A percentile compares a stretch with the other conserved stretches of the same genome.
These are phyloP conservation scores for Zygosaccharomyces lentus DNA, from an alignment of 805 yeast species.

Conservation along the genomic window DNA sequence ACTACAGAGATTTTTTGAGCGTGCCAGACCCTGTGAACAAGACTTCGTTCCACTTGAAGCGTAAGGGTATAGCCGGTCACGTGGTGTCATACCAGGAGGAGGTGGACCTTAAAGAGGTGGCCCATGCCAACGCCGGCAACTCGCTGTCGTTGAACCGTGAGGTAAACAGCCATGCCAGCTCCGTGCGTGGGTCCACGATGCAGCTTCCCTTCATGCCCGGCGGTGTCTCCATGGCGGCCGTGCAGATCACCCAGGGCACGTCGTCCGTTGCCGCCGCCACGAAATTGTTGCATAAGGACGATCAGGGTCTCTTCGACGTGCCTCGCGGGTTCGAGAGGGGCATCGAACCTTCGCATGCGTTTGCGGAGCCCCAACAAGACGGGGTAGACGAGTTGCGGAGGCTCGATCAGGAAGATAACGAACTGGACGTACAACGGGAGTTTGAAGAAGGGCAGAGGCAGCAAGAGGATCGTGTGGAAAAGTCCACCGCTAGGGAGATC, in stretches of 20 bases:
- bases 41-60: conserved; percentile 59
- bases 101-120: conserved; percentile 44
- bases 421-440: conserved; percentile 36
- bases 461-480: conserved; percentile 23
- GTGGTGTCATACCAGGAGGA: conserved; percentile 63
- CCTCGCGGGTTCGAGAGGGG: conserved; percentile 85
- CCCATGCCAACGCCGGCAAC: conserved; percentile 54
- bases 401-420: conserved; percentile 34
- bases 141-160: conserved; percentile 72
- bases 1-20: conserved; percentile 45
- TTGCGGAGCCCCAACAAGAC: conserved; percentile 14
- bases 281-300: conserved; percentile 56
- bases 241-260: conserved; percentile 16
- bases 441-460: conserved; percentile 37
- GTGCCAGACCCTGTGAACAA: conserved; percentile 61
- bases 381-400: conserved; percentile 22
- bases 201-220: conserved; percentile 93
- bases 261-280: conserved; percentile 26
- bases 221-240: conserved; percentile 47
- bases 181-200: conserved; percentile 64
- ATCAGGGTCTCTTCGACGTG: conserved; percentile 69
- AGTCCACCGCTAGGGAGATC: conserved; percentile 11
- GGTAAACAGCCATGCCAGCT: conserved; percentile 55
- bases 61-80: conserved; percentile 71
- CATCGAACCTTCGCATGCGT: conserved; percentile 34